Conservation (phyloP, 768 basidiomycete genomes). For the Tricholomella constricta region DNA sequence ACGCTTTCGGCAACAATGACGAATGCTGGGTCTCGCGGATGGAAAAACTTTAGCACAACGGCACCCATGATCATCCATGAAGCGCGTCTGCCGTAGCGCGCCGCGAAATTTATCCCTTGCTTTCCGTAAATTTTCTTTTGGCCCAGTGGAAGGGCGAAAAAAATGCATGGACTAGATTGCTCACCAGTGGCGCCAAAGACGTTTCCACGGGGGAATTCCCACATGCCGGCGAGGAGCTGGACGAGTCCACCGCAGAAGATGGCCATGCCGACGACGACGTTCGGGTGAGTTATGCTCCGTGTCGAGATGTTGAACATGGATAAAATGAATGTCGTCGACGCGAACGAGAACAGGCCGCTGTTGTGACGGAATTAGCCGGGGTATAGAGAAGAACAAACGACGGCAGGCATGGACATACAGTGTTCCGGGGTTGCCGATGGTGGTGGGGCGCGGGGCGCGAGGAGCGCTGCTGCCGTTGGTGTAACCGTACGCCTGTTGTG, state of each 20-base stretch:
- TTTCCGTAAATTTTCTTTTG: too few species aligned
- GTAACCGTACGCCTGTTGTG: slow-evolving; percentile 27
- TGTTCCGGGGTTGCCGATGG: slow-evolving; percentile 62
- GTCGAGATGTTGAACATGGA: slow-evolving; percentile 71
- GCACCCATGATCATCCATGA: not conserved
- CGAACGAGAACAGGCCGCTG: slow-evolving; percentile 82
- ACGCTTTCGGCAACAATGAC: too few species aligned
- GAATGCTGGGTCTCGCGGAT: too few species aligned
- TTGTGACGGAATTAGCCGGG: slow-evolving; percentile 9
- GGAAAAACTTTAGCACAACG: too few species aligned
- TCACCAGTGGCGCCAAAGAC: slow-evolving; percentile 71
- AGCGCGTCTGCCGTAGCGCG: not conserved
- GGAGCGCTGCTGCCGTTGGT: slow-evolving; percentile 19
- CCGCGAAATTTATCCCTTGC: not conserved
- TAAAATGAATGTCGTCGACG: slow-evolving; percentile 79
- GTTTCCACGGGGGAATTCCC: slow-evolving; percentile 76
- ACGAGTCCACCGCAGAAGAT: slow-evolving; percentile 81
- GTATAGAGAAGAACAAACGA: not conserved
- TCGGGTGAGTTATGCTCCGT: slow-evolving; percentile 55
- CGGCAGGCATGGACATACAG: slow-evolving; percentile 37
- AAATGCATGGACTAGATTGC: slow-evolving; percentile 53
- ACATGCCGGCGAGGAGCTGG: slow-evolving; percentile 89
- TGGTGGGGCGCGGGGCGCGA: slow-evolving; percentile 29
- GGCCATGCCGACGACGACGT: slow-evolving; percentile 86
- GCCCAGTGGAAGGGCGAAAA: slow-evolving; percentile 29